Evolutionary conservation across 768 basidiomycete genomes (phyloP).

Genomic region (Mycena galopus): DNA sequence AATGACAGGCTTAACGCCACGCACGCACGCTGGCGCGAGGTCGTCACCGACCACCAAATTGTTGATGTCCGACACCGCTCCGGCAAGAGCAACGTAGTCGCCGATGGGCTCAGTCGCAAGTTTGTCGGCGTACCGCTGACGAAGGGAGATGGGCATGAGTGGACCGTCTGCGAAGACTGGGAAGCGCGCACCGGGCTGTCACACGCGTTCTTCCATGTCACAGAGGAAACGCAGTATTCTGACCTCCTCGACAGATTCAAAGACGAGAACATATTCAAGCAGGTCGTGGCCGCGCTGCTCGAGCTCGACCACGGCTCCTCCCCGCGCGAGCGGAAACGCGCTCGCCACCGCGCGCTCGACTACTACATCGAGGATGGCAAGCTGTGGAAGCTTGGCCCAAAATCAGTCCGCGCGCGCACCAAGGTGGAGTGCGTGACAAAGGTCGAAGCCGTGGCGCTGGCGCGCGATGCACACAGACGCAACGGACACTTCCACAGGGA

Average conservation of each 20-base stretch:
- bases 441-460: slow-evolving; percentile 41
- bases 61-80: slow-evolving; percentile 37
- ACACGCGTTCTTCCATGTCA: slow-evolving; percentile 20
- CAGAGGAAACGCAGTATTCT: slow-evolving; percentile 19
- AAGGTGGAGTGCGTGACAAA: slow-evolving; percentile 45
- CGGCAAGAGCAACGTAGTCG: slow-evolving; percentile 36
- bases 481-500: slow-evolving; percentile 52
- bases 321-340: slow-evolving; percentile 32
- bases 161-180: slow-evolving; percentile 39
- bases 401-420: slow-evolving; percentile 29
- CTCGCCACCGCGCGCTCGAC: slow-evolving; percentile 40
- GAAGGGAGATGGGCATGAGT: slow-evolving; percentile 16
- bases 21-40: slow-evolving; percentile 44
- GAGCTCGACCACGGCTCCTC: slow-evolving; percentile 37
- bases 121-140: slow-evolving; percentile 14
- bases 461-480: slow-evolving; percentile 35
- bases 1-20: slow-evolving; percentile 40
- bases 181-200: background rate
- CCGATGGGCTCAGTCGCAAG: slow-evolving; percentile 41
- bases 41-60: slow-evolving; percentile 33
- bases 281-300: slow-evolving; percentile 41
- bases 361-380: slow-evolving; percentile 45
- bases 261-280: slow-evolving; percentile 36
- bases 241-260: slow-evolving; percentile 17
- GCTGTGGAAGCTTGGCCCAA: slow-evolving; percentile 44